phyloP scores from a whole-genome alignment of 2,329 filamentous ascomycete genomes.

The Cladosporium phlei region DNA sequence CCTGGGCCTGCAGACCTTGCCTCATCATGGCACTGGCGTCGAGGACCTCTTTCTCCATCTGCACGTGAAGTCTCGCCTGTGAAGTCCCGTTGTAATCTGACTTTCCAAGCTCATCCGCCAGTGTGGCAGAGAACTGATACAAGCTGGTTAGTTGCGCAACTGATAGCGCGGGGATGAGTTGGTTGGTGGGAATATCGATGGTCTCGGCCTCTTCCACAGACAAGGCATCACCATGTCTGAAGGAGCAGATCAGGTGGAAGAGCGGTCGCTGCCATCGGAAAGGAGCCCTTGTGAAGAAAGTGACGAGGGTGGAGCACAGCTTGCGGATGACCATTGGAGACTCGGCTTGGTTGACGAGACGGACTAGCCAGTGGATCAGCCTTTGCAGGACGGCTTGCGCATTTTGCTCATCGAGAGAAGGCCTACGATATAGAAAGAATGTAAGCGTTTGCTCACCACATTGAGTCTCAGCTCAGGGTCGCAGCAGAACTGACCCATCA shows the following conservation, averaged over 20 bases:
- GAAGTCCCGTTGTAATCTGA: constrained; percentile 51
- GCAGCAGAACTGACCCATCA: constrained; percentile 30
- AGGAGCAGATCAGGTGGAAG: constrained; percentile 25
- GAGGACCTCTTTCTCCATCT: constrained; percentile 11
- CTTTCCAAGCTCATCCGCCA: constrained; percentile 65
- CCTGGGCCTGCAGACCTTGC: constrained; percentile 6
- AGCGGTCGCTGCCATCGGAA: constrained; percentile 63
- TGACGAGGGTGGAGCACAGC: constrained; percentile 70
- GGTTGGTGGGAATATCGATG: constrained; percentile 16
- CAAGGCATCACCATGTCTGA: constrained; percentile 23
- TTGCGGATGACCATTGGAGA: constrained; percentile 65
- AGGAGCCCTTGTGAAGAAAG: constrained; percentile 69
- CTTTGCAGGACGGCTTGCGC: constrained; percentile 56
- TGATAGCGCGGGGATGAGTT: constrained; percentile 30
- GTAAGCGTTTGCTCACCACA: constrained; percentile 21
- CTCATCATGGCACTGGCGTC: constrained; percentile 7
- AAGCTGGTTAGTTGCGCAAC: constrained; percentile 44
- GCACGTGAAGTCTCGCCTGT: constrained; percentile 41
- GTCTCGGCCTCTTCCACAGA: not conserved
- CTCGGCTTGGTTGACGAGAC: constrained; percentile 48
- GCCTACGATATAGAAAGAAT: constrained; percentile 19
- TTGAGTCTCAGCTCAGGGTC: constrained; percentile 27
- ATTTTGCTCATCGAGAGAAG: constrained; percentile 52
- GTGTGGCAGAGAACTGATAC: constrained; percentile 59
- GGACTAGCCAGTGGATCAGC: constrained; percentile 59